Evolutionary conservation across 2,329 filamentous ascomycete species (phyloP).

Genomic region (Penicillium sumatraense): DNA sequence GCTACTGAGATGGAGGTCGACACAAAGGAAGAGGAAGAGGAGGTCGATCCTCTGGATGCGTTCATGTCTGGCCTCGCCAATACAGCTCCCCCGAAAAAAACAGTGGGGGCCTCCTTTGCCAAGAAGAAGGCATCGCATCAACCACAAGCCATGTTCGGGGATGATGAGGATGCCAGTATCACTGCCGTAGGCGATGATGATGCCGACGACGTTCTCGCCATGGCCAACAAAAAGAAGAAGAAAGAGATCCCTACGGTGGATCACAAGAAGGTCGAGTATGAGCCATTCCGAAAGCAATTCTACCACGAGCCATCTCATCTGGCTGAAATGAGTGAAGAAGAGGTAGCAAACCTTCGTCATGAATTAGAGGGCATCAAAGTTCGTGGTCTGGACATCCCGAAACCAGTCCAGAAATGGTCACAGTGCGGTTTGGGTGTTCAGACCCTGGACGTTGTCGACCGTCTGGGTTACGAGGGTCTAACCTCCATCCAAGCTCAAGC

Average conservation of each 20-base stretch:
- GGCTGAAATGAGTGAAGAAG: slow-evolving; percentile 79
- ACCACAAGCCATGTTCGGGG: slow-evolving; percentile 85
- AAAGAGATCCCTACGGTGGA: slow-evolving; percentile 91
- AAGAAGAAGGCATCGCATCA: slow-evolving; percentile 63
- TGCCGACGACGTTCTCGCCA: slow-evolving; percentile 67
- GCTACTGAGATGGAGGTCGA: slow-evolving; percentile 46
- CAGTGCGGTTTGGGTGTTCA: slow-evolving; percentile 89
- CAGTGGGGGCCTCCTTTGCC: slow-evolving; percentile 36
- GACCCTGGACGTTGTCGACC: slow-evolving; percentile 81
- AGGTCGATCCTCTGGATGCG: slow-evolving; percentile 91
- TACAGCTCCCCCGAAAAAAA: slow-evolving; percentile 50
- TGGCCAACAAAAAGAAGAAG: slow-evolving; percentile 75
- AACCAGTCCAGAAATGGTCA: slow-evolving; percentile 94
- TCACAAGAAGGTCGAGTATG: slow-evolving; percentile 83
- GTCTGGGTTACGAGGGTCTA: slow-evolving; percentile 81
- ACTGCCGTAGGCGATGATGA: slow-evolving; percentile 66
- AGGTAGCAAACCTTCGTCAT: slow-evolving; percentile 77
- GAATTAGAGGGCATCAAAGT: slow-evolving; percentile 97
- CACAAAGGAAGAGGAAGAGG: slow-evolving; percentile 49
- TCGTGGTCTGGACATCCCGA: slow-evolving; percentile 82
- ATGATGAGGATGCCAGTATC: slow-evolving; percentile 73
- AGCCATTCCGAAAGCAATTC: slow-evolving; percentile 89
- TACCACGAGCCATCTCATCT: slow-evolving; percentile 90
- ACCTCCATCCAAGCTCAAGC: slow-evolving; percentile 96
- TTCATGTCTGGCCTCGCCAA: slow-evolving; percentile 81